Evolutionary conservation across 1,284 basidiomycete genomes (phyloP), one percentile per base, ranked within the genome.

Genomic region (Pascua guehoae): DNA sequence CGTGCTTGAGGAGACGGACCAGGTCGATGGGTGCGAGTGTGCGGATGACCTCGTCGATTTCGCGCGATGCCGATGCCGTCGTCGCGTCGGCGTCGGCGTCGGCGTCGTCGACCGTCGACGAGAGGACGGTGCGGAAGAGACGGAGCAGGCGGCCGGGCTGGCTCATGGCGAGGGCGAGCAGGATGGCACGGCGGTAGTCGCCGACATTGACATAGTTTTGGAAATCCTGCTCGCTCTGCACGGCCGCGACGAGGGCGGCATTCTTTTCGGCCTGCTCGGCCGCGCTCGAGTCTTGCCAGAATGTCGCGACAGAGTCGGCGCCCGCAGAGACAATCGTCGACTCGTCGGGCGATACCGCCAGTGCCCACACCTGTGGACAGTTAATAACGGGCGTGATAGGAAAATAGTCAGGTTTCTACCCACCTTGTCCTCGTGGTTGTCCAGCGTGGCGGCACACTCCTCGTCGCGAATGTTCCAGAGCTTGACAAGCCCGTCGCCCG

Each of bases 361-460:
- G 81, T 0, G 91, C 91, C 96, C 94, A 98, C 12, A 98, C 87
- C 91, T 76, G 52, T 45, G 44, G 48, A 24, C 9, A 15, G 49
- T 57, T 47, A 64, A 45, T 51, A 7, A 12, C 17, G 12, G n/a
- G n/a, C n/a, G n/a, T n/a, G n/a, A n/a, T n/a, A n/a, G n/a, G 24
- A 32, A 32, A 32, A 7, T 4, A 32, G 24, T 32, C 7, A 7
- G 24, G 24, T 2, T 17, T 10, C 2, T n/a, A 71, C 84, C 40
- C 62, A 88, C 91, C 83, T 94, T 96, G 68, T 94, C 93, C 72
- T 97, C 91, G 69, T 98, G 94, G 66, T 93, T 94, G 75, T 98
- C 96, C 72, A 98, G 79, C 9, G 95, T 98, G 14, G 86, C 80
- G 5, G 85, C 81, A 72, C 91, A 96, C 65, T 89, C 86, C 71